Base-by-base conservation (phyloP, 176 grass and related monocot genomes). In the Raddia guianensis region DNA sequence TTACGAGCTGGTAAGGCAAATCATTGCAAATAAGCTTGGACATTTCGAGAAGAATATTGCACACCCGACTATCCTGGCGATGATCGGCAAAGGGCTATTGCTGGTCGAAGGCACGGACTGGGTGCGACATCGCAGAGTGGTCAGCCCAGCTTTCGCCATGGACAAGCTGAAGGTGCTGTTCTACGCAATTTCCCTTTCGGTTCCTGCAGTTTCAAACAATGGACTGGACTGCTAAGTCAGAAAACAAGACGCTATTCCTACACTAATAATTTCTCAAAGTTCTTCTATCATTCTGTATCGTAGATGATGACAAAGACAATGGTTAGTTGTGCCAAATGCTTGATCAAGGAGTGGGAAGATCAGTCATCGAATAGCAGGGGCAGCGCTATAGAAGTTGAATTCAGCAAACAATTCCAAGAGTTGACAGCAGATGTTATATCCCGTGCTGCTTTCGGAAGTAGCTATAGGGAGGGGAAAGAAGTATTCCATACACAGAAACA, bases 111-210 rank as follows among this genome's bases (percentile, higher is more conserved):
- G 85, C 16, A 5, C 53, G 0, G 82, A 88, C 18, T 93, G 91
- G 91, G 88, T 50, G 59, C 68, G 91, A 0, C 91, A 93, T 20
- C 77, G 73, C 0, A 82, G 78, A 54, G 82, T 93, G 1, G 49
- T 80, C 21, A 86, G 16, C 42, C 88, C 88, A 56, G 87, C 88
- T 72, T 93, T 93, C 10, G 37, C 77, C 48, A 88, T 90, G 82
- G 88, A 93, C 42, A 93, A 93, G 73, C 76, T 90, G 3, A 90
- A 93, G 81, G 91, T 93, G 32, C 49, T 12, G 19, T 10, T 70
- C 45, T 68, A 18, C 46, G 14, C 50, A 51, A 15, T 72, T 44
- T 69, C 66, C n/a, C 48, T 21, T 5, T 19, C 3, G 5, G 67
- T 19, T 27, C 8, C 37, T 40, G 37, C n/a, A 49, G 21, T 49